Evolutionary conservation across 306 rosid species (phyloP).

Genomic region (Herpetospermum pedunculosum): DNA sequence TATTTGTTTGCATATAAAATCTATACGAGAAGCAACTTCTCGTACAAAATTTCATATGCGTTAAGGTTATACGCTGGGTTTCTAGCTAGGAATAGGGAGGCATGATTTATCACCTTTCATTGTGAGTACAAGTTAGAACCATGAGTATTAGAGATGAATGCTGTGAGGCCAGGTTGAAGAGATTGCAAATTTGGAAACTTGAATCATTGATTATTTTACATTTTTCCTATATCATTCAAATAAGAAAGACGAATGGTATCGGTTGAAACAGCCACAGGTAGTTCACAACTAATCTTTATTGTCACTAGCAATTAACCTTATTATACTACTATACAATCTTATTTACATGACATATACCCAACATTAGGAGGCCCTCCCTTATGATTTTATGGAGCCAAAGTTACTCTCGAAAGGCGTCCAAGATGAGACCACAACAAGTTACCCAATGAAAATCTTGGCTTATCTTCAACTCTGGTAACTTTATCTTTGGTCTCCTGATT

Average conservation of each 20-base stretch:
- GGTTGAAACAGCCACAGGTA: neutral
- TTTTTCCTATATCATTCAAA: neutral
- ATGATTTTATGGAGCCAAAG: constrained; percentile 37
- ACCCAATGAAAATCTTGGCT: constrained; percentile 44
- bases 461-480: constrained; percentile 8
- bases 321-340: neutral
- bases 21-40: neutral
- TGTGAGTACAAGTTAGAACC: neutral
- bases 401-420: constrained; percentile 41
- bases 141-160: neutral
- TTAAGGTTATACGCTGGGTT: neutral
- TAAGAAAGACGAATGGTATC: neutral
- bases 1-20: neutral
- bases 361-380: neutral
- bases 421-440: constrained; percentile 64
- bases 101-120: neutral
- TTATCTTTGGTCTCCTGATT: neutral
- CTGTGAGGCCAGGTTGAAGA: neutral
- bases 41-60: neutral
- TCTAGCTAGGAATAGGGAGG: neutral
- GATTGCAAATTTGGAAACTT: neutral
- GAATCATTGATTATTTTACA: neutral
- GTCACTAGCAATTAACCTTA: neutral
- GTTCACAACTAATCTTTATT: neutral
- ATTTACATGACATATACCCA: neutral